These are phyloP conservation scores for Penicillium sp. DNA, from an alignment of 2,329 filamentous ascomycete genomes.

Conservation along the genomic window DNA sequence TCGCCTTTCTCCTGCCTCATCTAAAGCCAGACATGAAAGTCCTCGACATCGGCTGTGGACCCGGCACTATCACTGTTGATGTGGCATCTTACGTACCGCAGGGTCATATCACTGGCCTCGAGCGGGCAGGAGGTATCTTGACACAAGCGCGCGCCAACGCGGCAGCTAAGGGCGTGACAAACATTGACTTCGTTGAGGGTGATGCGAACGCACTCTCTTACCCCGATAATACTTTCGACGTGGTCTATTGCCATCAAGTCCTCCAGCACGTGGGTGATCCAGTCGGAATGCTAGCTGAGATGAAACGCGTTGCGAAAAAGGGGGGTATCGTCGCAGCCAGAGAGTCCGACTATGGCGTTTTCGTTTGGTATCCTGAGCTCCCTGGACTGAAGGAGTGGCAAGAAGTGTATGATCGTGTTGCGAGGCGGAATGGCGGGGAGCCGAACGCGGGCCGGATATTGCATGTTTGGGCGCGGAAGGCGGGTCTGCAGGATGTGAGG, in stretches of 20 bases:
- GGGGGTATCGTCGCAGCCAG: conserved; percentile 57
- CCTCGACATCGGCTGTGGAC: conserved; percentile 51
- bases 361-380: conserved; percentile 36
- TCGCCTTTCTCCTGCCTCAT: conserved; percentile 46
- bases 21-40: conserved; percentile 43
- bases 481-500: conserved; percentile 30
- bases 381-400: conserved; percentile 32
- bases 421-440: conserved; percentile 36
- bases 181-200: conserved; percentile 41
- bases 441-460: conserved; percentile 32
- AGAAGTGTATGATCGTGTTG: conserved; percentile 33
- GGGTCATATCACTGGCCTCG: conserved; percentile 45
- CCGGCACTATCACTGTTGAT: conserved; percentile 49
- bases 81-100: conserved; percentile 44
- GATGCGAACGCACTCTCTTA: conserved; percentile 50
- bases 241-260: conserved; percentile 64
- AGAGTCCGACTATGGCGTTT: conserved; percentile 41
- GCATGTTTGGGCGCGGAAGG: conserved; percentile 36
- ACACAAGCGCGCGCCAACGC: conserved; percentile 38
- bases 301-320: conserved; percentile 57
- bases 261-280: conserved; percentile 60
- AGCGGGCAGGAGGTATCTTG: conserved; percentile 36
- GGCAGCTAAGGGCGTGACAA: conserved; percentile 34
- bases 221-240: conserved; percentile 57
- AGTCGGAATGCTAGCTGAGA: conserved; percentile 54